phyloP scores from a whole-genome alignment of 352 stramenopile genomes.

The Pythium oligandrum region DNA sequence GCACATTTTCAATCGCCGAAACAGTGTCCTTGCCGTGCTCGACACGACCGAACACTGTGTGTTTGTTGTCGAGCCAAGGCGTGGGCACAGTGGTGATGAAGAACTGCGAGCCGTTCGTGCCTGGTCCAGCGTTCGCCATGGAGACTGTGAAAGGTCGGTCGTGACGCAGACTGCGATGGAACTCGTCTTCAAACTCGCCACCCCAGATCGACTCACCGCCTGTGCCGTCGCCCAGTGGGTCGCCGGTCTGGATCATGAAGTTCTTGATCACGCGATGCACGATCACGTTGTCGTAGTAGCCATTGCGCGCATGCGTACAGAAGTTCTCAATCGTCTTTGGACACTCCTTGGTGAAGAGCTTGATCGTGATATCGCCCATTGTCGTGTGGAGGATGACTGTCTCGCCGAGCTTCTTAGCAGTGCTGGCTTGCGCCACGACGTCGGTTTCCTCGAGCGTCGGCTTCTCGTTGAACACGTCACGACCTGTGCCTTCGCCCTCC shows the following conservation, averaged over 20 bases:
- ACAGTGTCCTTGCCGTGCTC: conserved; percentile 96
- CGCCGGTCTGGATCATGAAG: conserved; percentile 97
- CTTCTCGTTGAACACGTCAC: conserved; percentile 99
- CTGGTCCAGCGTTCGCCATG: conserved; percentile 95
- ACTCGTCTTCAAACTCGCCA: conserved; percentile 99
- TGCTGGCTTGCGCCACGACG: conserved; percentile 74
- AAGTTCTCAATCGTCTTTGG: conserved; percentile 98
- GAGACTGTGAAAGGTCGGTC: conserved; percentile 98
- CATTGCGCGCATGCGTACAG: conserved; percentile 91
- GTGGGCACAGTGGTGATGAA: conserved; percentile 99
- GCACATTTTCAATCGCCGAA: conserved; percentile 92
- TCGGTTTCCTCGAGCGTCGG: conserved; percentile 92
- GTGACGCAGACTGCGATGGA: conserved; percentile 92
- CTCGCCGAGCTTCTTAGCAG: conserved; percentile 52
- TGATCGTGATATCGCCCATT: conserved; percentile 97
- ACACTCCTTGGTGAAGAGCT: conserved; percentile 95
- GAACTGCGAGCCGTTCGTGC: conserved; percentile 91
- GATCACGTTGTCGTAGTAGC: conserved; percentile 99
- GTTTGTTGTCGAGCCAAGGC: conserved; percentile 97
- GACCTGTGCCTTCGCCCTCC: conserved; percentile 33
- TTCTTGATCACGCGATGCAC: conserved; percentile 99
- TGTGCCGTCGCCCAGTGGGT: conserved; percentile 96
- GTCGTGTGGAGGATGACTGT: conserved; percentile 95
- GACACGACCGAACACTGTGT: conserved; percentile 92
- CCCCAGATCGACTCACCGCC: conserved; percentile 99